These are phyloP conservation scores for Blastomyces parvus DNA, from an alignment of 2,329 filamentous ascomycete genomes.

Conservation along the genomic window DNA sequence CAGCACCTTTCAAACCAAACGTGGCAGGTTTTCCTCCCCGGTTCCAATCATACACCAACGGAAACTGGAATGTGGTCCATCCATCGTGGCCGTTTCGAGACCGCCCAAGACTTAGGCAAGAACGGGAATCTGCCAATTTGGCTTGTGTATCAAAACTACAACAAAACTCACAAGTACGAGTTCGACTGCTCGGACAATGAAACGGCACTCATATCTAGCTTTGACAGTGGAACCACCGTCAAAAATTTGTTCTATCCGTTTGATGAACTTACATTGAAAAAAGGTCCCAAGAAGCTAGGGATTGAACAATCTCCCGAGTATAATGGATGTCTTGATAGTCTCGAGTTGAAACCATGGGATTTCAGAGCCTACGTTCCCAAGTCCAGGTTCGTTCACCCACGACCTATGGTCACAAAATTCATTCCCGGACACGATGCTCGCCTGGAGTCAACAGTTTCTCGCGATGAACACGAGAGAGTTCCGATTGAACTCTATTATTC, in stretches of 20 bases:
- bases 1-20: slow-evolving; percentile 50
- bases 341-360: slow-evolving; percentile 48
- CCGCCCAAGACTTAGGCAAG: slow-evolving; percentile 43
- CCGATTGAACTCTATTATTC: slow-evolving; percentile 51
- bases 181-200: slow-evolving; percentile 47
- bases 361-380: slow-evolving; percentile 53
- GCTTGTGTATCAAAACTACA: slow-evolving; percentile 40
- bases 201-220: slow-evolving; percentile 49
- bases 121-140: slow-evolving; percentile 39
- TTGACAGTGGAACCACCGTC: slow-evolving; percentile 45
- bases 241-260: slow-evolving; percentile 56
- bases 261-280: slow-evolving; percentile 45
- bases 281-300: slow-evolving; percentile 38
- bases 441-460: slow-evolving; percentile 40
- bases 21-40: slow-evolving; percentile 41
- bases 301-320: slow-evolving; percentile 39
- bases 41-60: slow-evolving; percentile 44
- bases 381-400: slow-evolving; percentile 41
- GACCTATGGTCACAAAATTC: slow-evolving; percentile 52
- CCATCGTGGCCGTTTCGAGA: slow-evolving; percentile 41
- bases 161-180: slow-evolving; percentile 43
- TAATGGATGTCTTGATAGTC: slow-evolving; percentile 47
- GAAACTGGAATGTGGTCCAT: slow-evolving; percentile 55
- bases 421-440: slow-evolving; percentile 52
- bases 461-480: slow-evolving; percentile 37